Evolutionary conservation across 1,284 basidiomycete species (phyloP).

Genomic region (Somion occarium): DNA sequence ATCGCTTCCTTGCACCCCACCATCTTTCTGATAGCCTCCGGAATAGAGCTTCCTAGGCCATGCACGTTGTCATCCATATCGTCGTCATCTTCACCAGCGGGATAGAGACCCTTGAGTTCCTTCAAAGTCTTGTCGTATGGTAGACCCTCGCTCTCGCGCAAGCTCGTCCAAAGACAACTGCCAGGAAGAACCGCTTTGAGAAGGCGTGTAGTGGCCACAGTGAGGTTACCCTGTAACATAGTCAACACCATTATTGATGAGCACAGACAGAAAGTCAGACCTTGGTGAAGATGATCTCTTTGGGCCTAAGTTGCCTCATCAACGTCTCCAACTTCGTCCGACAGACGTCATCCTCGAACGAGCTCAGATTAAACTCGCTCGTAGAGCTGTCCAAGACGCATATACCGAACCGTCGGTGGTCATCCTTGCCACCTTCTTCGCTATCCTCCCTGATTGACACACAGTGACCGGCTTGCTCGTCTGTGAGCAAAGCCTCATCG

Average conservation of each 20-base stretch:
- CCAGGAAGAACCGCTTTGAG: slow-evolving; percentile 77
- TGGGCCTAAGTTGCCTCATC: slow-evolving; percentile 88
- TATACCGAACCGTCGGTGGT: slow-evolving; percentile 74
- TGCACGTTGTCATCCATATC: slow-evolving; percentile 38
- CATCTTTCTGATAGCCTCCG: slow-evolving; percentile 73
- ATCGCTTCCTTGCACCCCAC: slow-evolving; percentile 63
- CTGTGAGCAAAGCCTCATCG: slow-evolving; percentile 83
- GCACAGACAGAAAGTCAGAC: slow-evolving; percentile 33
- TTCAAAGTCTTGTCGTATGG: slow-evolving; percentile 67
- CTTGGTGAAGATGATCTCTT: slow-evolving; percentile 92
- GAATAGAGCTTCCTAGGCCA: slow-evolving; percentile 52
- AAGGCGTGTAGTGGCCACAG: slow-evolving; percentile 75
- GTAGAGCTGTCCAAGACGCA: slow-evolving; percentile 96
- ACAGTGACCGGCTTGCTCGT: slow-evolving; percentile 95
- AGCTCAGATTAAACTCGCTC: slow-evolving; percentile 90
- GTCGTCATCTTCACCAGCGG: slow-evolving; percentile 38
- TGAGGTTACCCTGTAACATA: slow-evolving; percentile 66
- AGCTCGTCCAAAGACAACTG: slow-evolving; percentile 82
- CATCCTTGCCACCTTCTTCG: slow-evolving; percentile 36
- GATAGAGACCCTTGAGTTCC: slow-evolving; percentile 70
- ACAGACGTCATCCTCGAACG: slow-evolving; percentile 90
- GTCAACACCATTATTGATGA: neutral
- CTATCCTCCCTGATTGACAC: slow-evolving; percentile 77
- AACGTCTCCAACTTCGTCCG: slow-evolving; percentile 93
- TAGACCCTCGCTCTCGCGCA: slow-evolving; percentile 81